Evolutionary conservation across 2,329 filamentous ascomycete species (phyloP), one percentile per base, ranked within the genome.

Genomic region (Geoglossum cookeanum): DNA sequence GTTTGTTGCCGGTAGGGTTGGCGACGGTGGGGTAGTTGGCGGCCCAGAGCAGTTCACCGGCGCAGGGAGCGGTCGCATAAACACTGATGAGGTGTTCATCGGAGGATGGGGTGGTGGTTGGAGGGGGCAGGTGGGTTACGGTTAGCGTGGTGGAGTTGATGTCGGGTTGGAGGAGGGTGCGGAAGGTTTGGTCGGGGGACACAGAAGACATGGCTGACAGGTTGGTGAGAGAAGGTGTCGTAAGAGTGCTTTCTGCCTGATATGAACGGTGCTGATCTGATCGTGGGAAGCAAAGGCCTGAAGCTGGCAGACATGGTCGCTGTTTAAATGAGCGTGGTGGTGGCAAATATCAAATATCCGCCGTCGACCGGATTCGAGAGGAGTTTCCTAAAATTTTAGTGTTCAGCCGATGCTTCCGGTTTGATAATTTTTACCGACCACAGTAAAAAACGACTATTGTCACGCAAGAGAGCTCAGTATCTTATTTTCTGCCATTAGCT

Each of bases 21-120:
- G 62, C 59, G 1, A 58, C 56, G 9, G 65, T 15, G n/a, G 39
- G 55, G 54, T 67, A 65, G 27, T 66, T 62, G 44, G 65, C 65
- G 1, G 70, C 66, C 74, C 72, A 75, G 61, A 65, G 64, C 9
- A 75, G 68, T 59, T 75, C 74, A 13, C 69, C 68, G 1, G 68
- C 65, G 45, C 69, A 73, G 13, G 72, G 66, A 5, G 71, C 68
- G 37, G 66, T 66, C 54, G 69, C 62, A 55, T 70, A 66, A 4
- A 70, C 66, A 51, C 65, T 66, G 64, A 75, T 68, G 22, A 74
- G 66, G 61, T 74, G 67, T 58, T 70, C 66, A 29, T 47, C 44
- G 45, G 59, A 59, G 3, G 60, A 51, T 32, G 55, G 62, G 22
- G 59, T 60, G 47, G 60, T 64, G 1, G 57, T 61, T 53, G 62